A percentile compares a stretch with the other conserved stretches of the same genome.
Conservation (phyloP, 2,329 filamentous ascomycete species). For the Metarhizium humberi region DNA sequence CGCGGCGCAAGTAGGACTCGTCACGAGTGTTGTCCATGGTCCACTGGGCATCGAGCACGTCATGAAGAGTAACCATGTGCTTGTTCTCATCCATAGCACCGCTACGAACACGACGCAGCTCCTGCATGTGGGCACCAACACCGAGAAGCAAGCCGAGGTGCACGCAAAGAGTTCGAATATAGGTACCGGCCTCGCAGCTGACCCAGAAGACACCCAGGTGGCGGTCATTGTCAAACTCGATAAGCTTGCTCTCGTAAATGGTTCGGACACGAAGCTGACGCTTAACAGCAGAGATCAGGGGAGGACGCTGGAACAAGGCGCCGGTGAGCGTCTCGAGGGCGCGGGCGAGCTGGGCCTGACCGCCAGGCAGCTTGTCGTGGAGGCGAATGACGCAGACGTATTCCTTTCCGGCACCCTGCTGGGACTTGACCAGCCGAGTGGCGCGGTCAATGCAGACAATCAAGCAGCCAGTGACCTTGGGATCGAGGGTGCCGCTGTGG, state of each 20-base stretch:
- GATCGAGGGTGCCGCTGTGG: slow-evolving; percentile 95
- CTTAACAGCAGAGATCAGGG: slow-evolving; percentile 97
- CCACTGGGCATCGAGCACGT: slow-evolving; percentile 87
- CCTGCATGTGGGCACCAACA: slow-evolving; percentile 96
- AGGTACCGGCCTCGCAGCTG: slow-evolving; percentile 93
- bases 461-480: slow-evolving; percentile 92
- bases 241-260: slow-evolving; percentile 92
- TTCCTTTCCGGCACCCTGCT: slow-evolving; percentile 98
- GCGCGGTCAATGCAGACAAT: slow-evolving; percentile 96
- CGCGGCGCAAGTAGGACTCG: slow-evolving; percentile 81
- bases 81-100: slow-evolving; percentile 92
- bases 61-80: slow-evolving; percentile 82
- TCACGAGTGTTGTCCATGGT: slow-evolving; percentile 91
- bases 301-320: slow-evolving; percentile 84
- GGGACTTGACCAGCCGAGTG: slow-evolving; percentile 94
- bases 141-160: slow-evolving; percentile 70
- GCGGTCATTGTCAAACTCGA: slow-evolving; percentile 97
- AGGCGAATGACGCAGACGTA: slow-evolving; percentile 94
- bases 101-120: slow-evolving; percentile 84
- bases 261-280: slow-evolving; percentile 96
- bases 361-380: slow-evolving; percentile 90
- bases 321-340: slow-evolving; percentile 94
- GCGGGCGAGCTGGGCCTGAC: slow-evolving; percentile 84
- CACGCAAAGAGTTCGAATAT: slow-evolving; percentile 96
- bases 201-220: slow-evolving; percentile 99